Base-by-base conservation (phyloP, 2,329 filamentous ascomycete species). In the Diaporthe capsici region DNA sequence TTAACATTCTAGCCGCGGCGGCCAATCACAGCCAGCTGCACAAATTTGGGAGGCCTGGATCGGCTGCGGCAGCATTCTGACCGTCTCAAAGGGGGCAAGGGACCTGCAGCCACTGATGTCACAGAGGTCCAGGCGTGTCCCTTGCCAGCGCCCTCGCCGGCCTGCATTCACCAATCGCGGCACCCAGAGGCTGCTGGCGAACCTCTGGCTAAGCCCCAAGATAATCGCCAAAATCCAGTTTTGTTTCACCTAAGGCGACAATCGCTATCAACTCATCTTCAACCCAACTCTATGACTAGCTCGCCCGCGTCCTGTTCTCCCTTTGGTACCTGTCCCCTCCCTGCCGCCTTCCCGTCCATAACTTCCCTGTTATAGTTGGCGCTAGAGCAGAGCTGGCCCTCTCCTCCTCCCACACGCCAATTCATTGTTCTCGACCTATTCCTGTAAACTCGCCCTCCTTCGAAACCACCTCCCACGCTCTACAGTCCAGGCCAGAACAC, bases 91-190 rank as follows among this genome's bases (percentile, higher is more conserved):
- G 63, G 63, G 63, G 63, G 28, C 28, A 25, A 68, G 31, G 63
- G 31, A 58, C 73, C 65, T 74, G 65, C 53, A 71, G 65, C 73
- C 73, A 60, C 67, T 71, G 73, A 75, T 71, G 73, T 75, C 73
- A 75, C 28, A 28, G 13, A 51, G 58, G 34, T 51, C 55, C 61
- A 34, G 61, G 61, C 61, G 25, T 65, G 61, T 49, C 61, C 61
- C 60, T 63, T 44, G 60, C 55, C 28, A 22, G 31, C 39, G 42
- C 60, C 31, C 63, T 25, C 31, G 63, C 47, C 31, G 31, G 44
- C 65, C 49, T 70, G 47, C 28, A 53, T 70, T 39, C 34, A 28
- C 65, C 65, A 70, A 70, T 70, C 61, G 61, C 61, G 17, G 61
- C 28, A 28, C 49, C 61, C 42, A 44, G n/a, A 9, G 22, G 22